Evolutionary conservation across 306 rosid species (phyloP), one percentile per base, ranked within the genome.

Genomic region (Lagenaria siceraria): DNA sequence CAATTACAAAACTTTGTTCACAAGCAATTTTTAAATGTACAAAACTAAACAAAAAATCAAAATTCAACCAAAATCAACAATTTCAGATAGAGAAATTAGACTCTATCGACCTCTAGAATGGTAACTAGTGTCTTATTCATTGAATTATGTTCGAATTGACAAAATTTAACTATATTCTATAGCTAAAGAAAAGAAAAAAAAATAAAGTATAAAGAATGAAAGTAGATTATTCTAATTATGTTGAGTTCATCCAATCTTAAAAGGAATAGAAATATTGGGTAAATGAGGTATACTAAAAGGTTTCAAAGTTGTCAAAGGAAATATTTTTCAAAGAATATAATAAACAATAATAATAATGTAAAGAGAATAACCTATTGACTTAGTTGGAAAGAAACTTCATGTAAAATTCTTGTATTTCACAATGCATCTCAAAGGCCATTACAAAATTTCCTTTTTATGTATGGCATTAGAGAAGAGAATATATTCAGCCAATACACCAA

Each of bases 341-440:
- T 25, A 59, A 13, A 61, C 5, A 61, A 66, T 10, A 68, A 52
- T 15, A 17, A 43, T 69, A 43, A 13, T 42, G 54, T 42, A 43
- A 43, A 71, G 58, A 40, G 58, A 71, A n/a, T n/a, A n/a, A 71
- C 22, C 58, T 24, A 46, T 25, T 71, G 76, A 71, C 76, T 71
- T 48, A 8, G 58, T 27, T 1, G 18, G 7, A 24, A 71, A 66
- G 52, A 6, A 38, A 66, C 7, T 63, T 63, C 13, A 63, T 63
- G 46, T 4, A 63, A 33, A 18, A 63, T 4, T 63, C 3, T 4
- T 21, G 4, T 21, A 11, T 68, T 22, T 43, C 53, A 68, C 29
- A 38, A 33, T 63, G 31, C 17, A 19, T 17, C 53, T 36, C 74
- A 68, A 68, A 68, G 74, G n/a, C 55, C 55, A 42, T 40, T 66